phyloP scores from a whole-genome alignment of 257 asterid species.

The Ligustrum vulgare region DNA sequence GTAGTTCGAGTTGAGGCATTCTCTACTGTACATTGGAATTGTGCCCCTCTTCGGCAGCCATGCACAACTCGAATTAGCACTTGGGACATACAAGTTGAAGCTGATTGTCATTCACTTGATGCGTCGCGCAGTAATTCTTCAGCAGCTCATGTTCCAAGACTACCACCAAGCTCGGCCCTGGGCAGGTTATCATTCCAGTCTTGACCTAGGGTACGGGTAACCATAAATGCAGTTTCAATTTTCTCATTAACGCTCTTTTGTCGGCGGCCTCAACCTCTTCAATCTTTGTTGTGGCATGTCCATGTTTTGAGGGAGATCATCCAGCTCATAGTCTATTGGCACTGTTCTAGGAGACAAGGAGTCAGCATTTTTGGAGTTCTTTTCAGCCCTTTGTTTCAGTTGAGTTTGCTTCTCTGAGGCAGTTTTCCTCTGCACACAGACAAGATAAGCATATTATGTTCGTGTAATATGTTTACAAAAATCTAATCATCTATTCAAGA shows the following conservation, averaged over 20 bases:
- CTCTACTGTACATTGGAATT: not conserved
- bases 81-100: not conserved
- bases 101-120: not conserved
- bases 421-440: slow-evolving; percentile 63
- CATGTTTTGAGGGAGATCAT: slow-evolving; percentile 41
- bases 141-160: slow-evolving; percentile 27
- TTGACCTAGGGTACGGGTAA: slow-evolving; percentile 41
- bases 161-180: not conserved
- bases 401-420: slow-evolving; percentile 51
- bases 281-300: slow-evolving; percentile 63
- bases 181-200: slow-evolving; percentile 22
- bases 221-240: slow-evolving; percentile 86
- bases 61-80: not conserved
- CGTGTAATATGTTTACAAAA: slow-evolving; percentile 5
- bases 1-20: not conserved
- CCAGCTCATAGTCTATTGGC: slow-evolving; percentile 45
- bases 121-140: not conserved
- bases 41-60: not conserved
- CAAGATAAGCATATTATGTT: slow-evolving; percentile 8
- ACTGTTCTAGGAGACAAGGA: slow-evolving; percentile 45
- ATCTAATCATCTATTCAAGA: too few relatives aligned
- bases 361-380: slow-evolving; percentile 47
- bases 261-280: slow-evolving; percentile 75
- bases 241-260: slow-evolving; percentile 88
- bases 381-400: slow-evolving; percentile 52